A percentile compares a stretch with the other conserved stretches of the same genome.
Evolutionary conservation across 2,329 filamentous ascomycete genomes (phyloP).

Genomic region (Arthrobotrys iridis): DNA sequence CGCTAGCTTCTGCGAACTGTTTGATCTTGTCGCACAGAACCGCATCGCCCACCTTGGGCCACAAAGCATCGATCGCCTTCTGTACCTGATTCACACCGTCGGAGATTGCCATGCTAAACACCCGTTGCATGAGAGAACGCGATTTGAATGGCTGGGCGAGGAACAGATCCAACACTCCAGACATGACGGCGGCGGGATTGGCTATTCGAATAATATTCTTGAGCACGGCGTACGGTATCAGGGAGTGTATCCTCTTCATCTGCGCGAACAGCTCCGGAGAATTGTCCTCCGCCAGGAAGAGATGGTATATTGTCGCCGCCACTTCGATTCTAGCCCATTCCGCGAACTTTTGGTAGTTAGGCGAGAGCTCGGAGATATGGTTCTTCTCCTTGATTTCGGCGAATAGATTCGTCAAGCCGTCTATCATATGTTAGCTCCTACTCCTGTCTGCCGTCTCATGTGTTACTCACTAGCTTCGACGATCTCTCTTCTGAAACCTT

Average conservation of each 20-base stretch:
- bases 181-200: slow-evolving; percentile 97
- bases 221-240: slow-evolving; percentile 89
- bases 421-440: slow-evolving; percentile 59
- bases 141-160: slow-evolving; percentile 93
- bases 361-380: slow-evolving; percentile 84
- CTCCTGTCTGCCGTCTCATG: neutral
- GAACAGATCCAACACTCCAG: slow-evolving; percentile 92
- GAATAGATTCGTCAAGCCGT: slow-evolving; percentile 92
- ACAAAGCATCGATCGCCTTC: slow-evolving; percentile 81
- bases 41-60: slow-evolving; percentile 80
- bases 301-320: slow-evolving; percentile 93
- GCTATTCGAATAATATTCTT: slow-evolving; percentile 98
- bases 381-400: slow-evolving; percentile 91
- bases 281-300: slow-evolving; percentile 98
- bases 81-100: slow-evolving; percentile 90
- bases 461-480: slow-evolving; percentile 73
- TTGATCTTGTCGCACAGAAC: slow-evolving; percentile 83
- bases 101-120: slow-evolving; percentile 89
- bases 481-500: slow-evolving; percentile 75
- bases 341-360: slow-evolving; percentile 97
- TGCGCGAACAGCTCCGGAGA: slow-evolving; percentile 96
- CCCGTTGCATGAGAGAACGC: slow-evolving; percentile 88
- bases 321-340: slow-evolving; percentile 98
- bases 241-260: slow-evolving; percentile 89
- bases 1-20: slow-evolving; percentile 78